These are phyloP conservation scores for Diospyros kaki DNA, from an alignment of 148 eudicot species.

Conservation along the genomic window DNA sequence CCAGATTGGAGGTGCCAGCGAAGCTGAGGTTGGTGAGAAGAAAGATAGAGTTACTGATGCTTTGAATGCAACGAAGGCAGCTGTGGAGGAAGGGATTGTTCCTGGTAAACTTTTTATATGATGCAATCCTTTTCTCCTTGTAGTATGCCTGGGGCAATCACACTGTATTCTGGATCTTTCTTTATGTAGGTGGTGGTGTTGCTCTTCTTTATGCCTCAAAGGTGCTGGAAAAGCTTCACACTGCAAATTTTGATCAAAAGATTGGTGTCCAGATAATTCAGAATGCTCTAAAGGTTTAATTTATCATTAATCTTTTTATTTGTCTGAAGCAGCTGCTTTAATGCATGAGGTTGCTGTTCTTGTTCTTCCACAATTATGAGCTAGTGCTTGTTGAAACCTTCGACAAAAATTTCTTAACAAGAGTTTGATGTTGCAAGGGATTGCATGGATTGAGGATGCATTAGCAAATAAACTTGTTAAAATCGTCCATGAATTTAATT, in stretches of 20 bases:
- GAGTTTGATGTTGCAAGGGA: not conserved
- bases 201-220: slow-evolving; percentile 70
- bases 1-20: slow-evolving; percentile 92
- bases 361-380: not conserved
- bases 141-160: not conserved
- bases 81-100: slow-evolving; percentile 85
- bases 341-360: not conserved
- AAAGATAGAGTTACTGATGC: slow-evolving; percentile 90
- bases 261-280: slow-evolving; percentile 70
- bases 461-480: not conserved
- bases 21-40: slow-evolving; percentile 84
- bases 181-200: slow-evolving; percentile 48
- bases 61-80: slow-evolving; percentile 86
- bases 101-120: slow-evolving; percentile 32
- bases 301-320: not conserved
- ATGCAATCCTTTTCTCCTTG: not conserved
- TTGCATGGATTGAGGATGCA: not conserved
- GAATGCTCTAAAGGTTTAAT: slow-evolving; percentile 55
- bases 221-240: slow-evolving; percentile 38
- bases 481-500: not conserved
- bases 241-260: slow-evolving; percentile 61
- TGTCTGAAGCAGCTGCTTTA: not conserved
- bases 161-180: not conserved
- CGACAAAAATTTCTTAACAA: not conserved
- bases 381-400: not conserved